These are phyloP conservation scores for Echium plantagineum DNA, from an alignment of 257 asterid genomes.

Conservation along the genomic window DNA sequence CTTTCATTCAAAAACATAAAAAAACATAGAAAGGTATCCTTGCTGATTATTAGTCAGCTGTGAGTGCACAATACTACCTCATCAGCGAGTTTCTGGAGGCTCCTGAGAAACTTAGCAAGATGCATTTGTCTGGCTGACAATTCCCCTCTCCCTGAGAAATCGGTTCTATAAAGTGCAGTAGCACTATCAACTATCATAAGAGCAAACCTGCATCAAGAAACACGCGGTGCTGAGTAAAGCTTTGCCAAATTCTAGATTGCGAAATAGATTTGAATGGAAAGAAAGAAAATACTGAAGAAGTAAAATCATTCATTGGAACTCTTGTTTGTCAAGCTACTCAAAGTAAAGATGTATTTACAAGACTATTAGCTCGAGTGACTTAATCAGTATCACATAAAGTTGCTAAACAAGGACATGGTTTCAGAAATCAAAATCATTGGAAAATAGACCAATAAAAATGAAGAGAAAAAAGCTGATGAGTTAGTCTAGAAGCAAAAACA, in stretches of 20 bases:
- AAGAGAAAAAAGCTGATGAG: background rate
- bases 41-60: background rate
- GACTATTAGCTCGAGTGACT: no score
- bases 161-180: conserved; percentile 65
- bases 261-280: background rate
- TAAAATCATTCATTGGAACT: no score
- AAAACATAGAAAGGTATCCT: no score
- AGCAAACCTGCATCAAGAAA: conserved; percentile 46
- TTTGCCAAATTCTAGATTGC: background rate
- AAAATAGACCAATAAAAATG: no score
- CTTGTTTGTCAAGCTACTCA: no score
- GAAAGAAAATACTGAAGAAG: no score
- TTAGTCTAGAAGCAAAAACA: background rate
- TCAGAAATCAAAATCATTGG: background rate
- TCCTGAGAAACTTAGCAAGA: conserved; percentile 90
- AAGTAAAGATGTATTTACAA: no score
- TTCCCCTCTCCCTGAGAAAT: conserved; percentile 93
- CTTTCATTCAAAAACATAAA: no score
- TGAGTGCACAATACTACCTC: conserved; percentile 28
- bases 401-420: background rate
- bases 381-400: no score
- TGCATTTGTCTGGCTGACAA: conserved; percentile 97
- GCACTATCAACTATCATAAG: conserved; percentile 74
- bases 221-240: background rate
- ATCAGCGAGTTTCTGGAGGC: conserved; percentile 96